phyloP scores from a whole-genome alignment of 805 yeast species.

The Lipomyces spencermartinsiae region DNA sequence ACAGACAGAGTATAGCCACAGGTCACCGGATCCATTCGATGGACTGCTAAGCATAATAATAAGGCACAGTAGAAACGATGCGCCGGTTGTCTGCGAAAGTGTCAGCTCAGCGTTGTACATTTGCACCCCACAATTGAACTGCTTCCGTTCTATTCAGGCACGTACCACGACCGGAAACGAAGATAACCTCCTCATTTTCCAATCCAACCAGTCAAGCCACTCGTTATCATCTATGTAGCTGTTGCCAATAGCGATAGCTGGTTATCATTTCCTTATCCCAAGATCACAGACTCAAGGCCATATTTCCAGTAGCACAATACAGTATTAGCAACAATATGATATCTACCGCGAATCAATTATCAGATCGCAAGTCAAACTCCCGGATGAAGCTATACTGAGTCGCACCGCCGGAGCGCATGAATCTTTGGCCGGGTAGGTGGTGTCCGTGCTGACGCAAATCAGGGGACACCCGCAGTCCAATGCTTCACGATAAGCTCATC shows the following conservation, averaged over 20 bases:
- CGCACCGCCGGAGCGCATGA: neutral
- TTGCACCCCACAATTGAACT: neutral
- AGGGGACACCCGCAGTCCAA: no score
- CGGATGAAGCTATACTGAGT: neutral
- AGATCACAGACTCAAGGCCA: neutral
- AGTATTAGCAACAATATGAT: neutral
- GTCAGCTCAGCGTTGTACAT: neutral
- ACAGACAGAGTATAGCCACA: slow-evolving; percentile 15
- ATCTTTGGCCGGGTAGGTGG: neutral
- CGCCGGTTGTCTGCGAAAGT: neutral
- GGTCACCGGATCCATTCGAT: neutral
- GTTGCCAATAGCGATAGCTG: neutral
- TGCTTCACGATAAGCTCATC: no score
- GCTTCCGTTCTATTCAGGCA: neutral
- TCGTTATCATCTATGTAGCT: neutral
- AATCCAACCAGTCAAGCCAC: neutral
- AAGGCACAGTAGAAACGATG: slow-evolving; percentile 4
- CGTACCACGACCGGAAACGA: neutral
- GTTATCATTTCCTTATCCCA: neutral
- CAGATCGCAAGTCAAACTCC: neutral
- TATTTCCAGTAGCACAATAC: neutral
- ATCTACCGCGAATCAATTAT: neutral
- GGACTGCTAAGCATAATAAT: slow-evolving; percentile 10
- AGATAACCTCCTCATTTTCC: neutral
- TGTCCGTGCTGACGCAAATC: no score